Conservation (phyloP, 192 early-diverging fungal genomes). For the Linnemannia zychae region DNA sequence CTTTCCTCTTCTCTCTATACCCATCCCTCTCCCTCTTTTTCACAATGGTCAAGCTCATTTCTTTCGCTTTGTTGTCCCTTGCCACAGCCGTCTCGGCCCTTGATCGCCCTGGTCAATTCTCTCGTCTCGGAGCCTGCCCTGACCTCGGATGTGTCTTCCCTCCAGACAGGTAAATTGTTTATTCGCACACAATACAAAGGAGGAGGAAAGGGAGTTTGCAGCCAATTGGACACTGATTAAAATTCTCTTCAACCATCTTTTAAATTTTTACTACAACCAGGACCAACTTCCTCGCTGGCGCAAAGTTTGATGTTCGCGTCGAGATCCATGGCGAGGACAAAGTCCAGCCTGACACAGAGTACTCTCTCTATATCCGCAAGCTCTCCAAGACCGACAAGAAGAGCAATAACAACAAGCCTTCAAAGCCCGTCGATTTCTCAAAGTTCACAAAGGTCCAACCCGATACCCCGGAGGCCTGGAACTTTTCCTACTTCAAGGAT, state of each 20-base stretch:
- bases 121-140: conserved; percentile 55
- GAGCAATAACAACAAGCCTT: conserved; percentile 5
- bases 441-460: conserved; percentile 29
- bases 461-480: conserved; percentile 54
- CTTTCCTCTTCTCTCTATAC: background rate
- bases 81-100: conserved; percentile 21
- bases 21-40: background rate
- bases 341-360: conserved; percentile 53
- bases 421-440: conserved; percentile 44
- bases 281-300: conserved; percentile 69
- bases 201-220: background rate
- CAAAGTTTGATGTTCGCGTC: conserved; percentile 72
- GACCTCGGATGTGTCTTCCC: conserved; percentile 53
- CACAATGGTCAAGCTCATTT: conserved; percentile 26
- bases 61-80: conserved; percentile 14
- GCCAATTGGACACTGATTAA: background rate
- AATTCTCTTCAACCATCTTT: background rate
- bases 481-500: conserved; percentile 60
- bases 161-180: conserved; percentile 45
- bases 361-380: conserved; percentile 64
- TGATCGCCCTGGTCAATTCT: conserved; percentile 53
- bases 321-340: conserved; percentile 69
- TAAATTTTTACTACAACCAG: conserved; percentile 1
- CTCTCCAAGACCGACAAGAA: conserved; percentile 25
- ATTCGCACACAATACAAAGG: background rate